Evolutionary conservation across 179 eudicot genomes (phyloP).

Genomic region (Beta macrorhiza): DNA sequence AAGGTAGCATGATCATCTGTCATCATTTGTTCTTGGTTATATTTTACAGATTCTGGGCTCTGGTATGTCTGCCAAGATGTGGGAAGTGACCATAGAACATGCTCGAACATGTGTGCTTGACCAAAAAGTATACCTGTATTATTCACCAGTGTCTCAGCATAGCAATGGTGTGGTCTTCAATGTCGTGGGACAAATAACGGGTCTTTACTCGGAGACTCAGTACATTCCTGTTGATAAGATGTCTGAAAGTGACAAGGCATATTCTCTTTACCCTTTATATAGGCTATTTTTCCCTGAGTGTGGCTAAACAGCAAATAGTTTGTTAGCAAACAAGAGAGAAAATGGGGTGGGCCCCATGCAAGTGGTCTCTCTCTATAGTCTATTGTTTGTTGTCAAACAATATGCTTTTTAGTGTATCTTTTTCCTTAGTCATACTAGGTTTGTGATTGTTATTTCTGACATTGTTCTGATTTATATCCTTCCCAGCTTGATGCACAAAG

Average conservation of each 20-base stretch:
- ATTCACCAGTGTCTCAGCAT: constrained; percentile 45
- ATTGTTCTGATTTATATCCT: neutral
- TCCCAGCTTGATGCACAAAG: constrained; percentile 43
- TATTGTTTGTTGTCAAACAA: too few species aligned
- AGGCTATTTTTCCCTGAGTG: neutral
- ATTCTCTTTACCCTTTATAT: constrained; percentile 17
- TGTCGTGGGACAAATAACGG: constrained; percentile 68
- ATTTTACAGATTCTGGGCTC: constrained; percentile 73
- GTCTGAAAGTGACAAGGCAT: constrained; percentile 70
- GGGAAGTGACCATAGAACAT: constrained; percentile 84
- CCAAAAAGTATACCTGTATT: constrained; percentile 50
- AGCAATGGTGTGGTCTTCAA: constrained; percentile 64
- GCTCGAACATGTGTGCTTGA: constrained; percentile 77
- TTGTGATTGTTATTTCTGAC: constrained; percentile 15
- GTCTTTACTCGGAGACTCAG: constrained; percentile 56
- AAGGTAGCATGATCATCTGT: constrained; percentile 12
- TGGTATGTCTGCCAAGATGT: constrained; percentile 92
- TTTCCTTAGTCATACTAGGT: constrained; percentile 5
- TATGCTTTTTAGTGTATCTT: too few species aligned
- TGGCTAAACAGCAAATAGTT: too few species aligned
- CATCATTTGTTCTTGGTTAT: constrained; percentile 15
- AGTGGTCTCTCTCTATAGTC: too few species aligned
- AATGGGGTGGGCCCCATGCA: too few species aligned
- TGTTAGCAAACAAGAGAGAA: too few species aligned
- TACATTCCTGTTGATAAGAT: constrained; percentile 51